A percentile compares a stretch with the other conserved stretches of the same genome.
These are phyloP conservation scores for Citrus reticulata DNA, from an alignment of 345 rosid species.

Conservation along the genomic window DNA sequence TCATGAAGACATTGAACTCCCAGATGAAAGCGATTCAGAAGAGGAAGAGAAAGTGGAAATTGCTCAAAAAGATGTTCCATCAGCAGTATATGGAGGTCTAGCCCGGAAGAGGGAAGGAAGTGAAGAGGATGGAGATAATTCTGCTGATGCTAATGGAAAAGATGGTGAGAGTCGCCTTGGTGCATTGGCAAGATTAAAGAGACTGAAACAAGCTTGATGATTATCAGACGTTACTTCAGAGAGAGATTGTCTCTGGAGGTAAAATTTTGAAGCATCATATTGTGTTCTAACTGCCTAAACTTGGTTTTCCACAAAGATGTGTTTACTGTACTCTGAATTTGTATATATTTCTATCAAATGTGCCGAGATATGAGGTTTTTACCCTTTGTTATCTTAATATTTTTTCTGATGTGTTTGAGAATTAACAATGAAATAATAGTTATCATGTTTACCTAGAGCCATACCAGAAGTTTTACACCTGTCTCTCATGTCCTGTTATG, in stretches of 20 bases:
- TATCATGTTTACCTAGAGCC: not conserved
- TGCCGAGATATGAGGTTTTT: not conserved
- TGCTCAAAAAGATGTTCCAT: conserved; percentile 73
- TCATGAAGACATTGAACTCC: conserved; percentile 82
- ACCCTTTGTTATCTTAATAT: not conserved
- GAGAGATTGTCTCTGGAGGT: not conserved
- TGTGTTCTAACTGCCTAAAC: not conserved
- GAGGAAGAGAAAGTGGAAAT: conserved; percentile 69
- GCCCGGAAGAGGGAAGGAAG: conserved; percentile 61
- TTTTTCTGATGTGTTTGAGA: not conserved
- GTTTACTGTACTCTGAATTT: not conserved
- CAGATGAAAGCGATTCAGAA: conserved; percentile 74
- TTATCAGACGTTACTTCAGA: not conserved
- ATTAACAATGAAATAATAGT: not conserved
- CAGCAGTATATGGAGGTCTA: conserved; percentile 79
- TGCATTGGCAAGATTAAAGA: conserved; percentile 79
- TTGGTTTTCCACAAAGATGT: not conserved
- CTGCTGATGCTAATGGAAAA: conserved; percentile 23
- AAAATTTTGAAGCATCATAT: not conserved
- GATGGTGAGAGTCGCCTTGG: conserved; percentile 55
- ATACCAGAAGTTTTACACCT: too few relatives aligned
- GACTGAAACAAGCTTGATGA: conserved; percentile 41
- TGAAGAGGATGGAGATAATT: conserved; percentile 23
- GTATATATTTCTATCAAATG: not conserved
- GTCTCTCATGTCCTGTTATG: too few relatives aligned